Evolutionary conservation across 768 basidiomycete genomes (phyloP), one percentile per base, ranked within the genome.

Genomic region (Psilocybe azurescens): DNA sequence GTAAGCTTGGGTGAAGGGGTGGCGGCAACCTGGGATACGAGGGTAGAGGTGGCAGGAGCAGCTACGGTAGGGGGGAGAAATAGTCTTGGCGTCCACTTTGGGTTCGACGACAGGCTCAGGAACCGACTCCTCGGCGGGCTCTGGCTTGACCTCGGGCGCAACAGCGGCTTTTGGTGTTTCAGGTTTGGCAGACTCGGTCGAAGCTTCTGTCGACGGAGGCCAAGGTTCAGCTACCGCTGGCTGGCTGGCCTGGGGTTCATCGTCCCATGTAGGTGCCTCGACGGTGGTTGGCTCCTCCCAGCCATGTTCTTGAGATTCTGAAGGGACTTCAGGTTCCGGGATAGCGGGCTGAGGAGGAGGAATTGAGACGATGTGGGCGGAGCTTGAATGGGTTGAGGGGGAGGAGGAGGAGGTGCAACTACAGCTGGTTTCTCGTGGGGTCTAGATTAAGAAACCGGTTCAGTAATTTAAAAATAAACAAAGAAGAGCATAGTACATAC

Each of bases 221-320:
- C 80, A 81, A 14, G 73, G 59, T 24, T 81, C 81, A 5, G 73
- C 62, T 48, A 70, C 68, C 13, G 73, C 67, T 16, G 76, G 69
- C 61, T 67, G 64, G 59, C 77, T 78, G 30, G 67, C 68, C 53
- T 81, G 78, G 13, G 85, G 82, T 53, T 91, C 89, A 50, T 91
- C 90, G 56, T 91, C 90, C 88, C 89, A 91, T 41, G 83, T 79
- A 6, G 87, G 89, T 9, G 83, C 77, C 66, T 90, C 84, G 29
- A 80, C 83, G 0, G 91, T 91, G 1, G 85, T 89, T 1, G 90
- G 88, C 64, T 91, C 90, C 73, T 93, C 90, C 86, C 89, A 87
- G 48, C 82, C 85, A 49, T 78, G 70, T 44, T 68, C 67, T 48
- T 72, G 68, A 7, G 71, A 61, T 64, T 77, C 73, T 41, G 71